Base-by-base conservation (phyloP, 2,329 filamentous ascomycete species). In the Cryphonectria naterciae region DNA sequence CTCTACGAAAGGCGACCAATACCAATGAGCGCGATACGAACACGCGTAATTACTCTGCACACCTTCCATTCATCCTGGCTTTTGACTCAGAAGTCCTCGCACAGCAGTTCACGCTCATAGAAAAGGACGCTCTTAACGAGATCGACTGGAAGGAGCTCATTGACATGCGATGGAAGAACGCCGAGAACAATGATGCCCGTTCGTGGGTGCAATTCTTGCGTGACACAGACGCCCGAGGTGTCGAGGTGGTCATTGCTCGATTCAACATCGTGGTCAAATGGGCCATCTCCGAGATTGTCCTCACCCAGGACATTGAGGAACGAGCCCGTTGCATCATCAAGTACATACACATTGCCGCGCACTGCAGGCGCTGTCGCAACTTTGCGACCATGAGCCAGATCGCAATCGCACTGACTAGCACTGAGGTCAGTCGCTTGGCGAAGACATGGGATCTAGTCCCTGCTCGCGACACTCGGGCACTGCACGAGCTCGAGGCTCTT, bases 191-290 rank as follows among this genome's bases (percentile, higher is more conserved):
- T 65, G 85, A 91, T 72, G 88, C 89, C 49, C 88, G 90, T 68
- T 93, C 94, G 32, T 96, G 93, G 93, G 93, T 95, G 15, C 91
- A 93, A 60, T 95, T 94, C 77, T 84, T 95, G 56, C 89, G 91
- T 67, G 90, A 90, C 65, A 87, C 90, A 60, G 90, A 93, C 75
- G 90, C 91, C 1, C 88, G 88, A 68, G 93, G 93, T 19, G 91
- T 96, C 52, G 93, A 95, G 77, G 91, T 96, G 32, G 92, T 95
- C 64, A 93, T 95, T 79, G 92, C 93, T 11, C 91, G 93, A 65
- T 96, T 96, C 84, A 96, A 96, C 79, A 88, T 96, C 74, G 92
- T 95, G 83, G 93, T 95, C 73, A 95, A 95, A 79, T 96, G 93
- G 93, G 91, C 89, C 39, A 87, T 94, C 39, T 95, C 93, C 0